Evolutionary conservation across 257 asterid species (phyloP), one percentile per base, ranked within the genome.

Genomic region (Solanum okadae): DNA sequence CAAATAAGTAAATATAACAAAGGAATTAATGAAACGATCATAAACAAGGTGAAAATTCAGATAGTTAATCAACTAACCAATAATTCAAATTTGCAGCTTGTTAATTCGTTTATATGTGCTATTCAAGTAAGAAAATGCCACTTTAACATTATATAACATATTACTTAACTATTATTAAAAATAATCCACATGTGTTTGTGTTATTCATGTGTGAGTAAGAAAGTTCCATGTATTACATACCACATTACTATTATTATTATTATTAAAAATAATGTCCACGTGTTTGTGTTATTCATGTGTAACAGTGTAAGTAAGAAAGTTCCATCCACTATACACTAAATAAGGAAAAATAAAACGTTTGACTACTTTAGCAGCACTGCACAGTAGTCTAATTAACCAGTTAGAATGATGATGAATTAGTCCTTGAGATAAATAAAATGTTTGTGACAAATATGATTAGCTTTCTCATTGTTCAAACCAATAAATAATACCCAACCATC

Each of bases 11-110:
- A 29, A 6, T 59, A 0, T 16, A 52, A 18, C 3, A 52, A 52
- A 18, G 1, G 3, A 16, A 52, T 52, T 46, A 46, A 46, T 46
- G 0, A 46, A 46, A 14, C 4, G 0, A 15, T 49, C 1, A 49
- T 15, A 16, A 52, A 18, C 23, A 61, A 22, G 1, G 0, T 22
- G 1, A 22, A 0, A 61, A 1, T 59, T 59, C 15, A 63, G 7
- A 3, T 63, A 4, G 1, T 23, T 0, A 63, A 63, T 2, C 1
- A 10, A 63, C 1, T 4, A n/a, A 23, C 0, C 15, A 5, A 3
- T 5, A 49, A 5, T 49, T 49, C 3, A 18, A 72, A 16, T 33
- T 20, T 73, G 16, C 18, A 35, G 9, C 46, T 73, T 73, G 46
- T 1, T 72, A 35, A 16, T 13, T 25, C 2, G 31, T 34, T 73